These are phyloP conservation scores for Suillus placidus DNA, from an alignment of 768 basidiomycete genomes.

Conservation along the genomic window DNA sequence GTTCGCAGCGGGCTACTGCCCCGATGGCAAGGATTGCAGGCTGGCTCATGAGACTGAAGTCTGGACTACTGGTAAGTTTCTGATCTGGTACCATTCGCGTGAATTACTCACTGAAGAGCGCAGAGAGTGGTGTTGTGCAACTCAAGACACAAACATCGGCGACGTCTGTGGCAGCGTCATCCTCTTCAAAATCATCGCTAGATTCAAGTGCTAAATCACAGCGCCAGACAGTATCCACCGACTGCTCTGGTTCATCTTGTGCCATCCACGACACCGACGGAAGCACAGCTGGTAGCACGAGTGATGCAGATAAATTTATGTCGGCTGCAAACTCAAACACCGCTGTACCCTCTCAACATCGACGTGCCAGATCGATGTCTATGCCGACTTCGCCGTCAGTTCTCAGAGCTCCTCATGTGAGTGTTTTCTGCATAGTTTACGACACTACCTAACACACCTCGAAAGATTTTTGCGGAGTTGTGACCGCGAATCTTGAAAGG, in stretches of 20 bases:
- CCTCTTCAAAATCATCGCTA: neutral
- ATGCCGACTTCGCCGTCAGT: conserved; percentile 22
- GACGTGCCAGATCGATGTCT: conserved; percentile 33
- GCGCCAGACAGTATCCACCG: too few species aligned
- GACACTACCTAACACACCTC: neutral
- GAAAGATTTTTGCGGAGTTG: conserved; percentile 17
- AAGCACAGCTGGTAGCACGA: neutral
- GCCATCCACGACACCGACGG: neutral
- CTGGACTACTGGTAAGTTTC: conserved; percentile 25
- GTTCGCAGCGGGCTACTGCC: conserved; percentile 28
- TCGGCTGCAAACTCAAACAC: neutral
- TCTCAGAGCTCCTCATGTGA: conserved; percentile 10
- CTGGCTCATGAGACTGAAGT: conserved; percentile 33
- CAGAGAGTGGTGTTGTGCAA: conserved; percentile 24
- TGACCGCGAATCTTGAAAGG: neutral
- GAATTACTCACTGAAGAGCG: conserved; percentile 4
- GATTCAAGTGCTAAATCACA: neutral
- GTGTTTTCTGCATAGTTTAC: neutral
- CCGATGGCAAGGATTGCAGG: conserved; percentile 30
- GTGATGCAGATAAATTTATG: neutral
- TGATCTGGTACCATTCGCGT: neutral
- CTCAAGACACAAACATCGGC: conserved; percentile 3
- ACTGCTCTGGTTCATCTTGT: neutral
- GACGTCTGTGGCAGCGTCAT: neutral
- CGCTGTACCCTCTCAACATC: conserved; percentile 16